Base-by-base conservation (phyloP, 2,329 filamentous ascomycete species). In the Trichoderma aggressivum region DNA sequence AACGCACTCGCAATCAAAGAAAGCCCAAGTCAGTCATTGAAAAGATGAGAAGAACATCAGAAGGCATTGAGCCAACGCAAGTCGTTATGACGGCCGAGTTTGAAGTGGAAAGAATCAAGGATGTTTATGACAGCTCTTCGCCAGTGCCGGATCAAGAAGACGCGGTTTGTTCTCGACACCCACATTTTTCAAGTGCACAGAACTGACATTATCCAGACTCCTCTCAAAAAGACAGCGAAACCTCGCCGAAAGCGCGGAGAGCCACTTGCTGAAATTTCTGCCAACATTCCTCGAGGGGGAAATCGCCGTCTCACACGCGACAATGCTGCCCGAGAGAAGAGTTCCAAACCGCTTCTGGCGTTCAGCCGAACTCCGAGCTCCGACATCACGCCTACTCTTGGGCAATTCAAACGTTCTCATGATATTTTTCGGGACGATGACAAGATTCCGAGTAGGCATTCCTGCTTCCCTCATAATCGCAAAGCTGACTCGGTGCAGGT, bases 1-100 rank as follows among this genome's bases (percentile, higher is more conserved):
- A 89, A 75, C 87, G 90, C 59, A 92, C 89, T 81, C 86, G 92
- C 65, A 94, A 94, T 78, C 92, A 95, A 80, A 89, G 91, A 76
- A 95, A 95, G 79, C 88, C 91, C 68, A 86, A 84, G n/a, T 90
- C 89, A 1, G 89, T 93, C n/a, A 82, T 94, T 26, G 84, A 88
- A 70, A 87, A 88, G 71, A 89, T 95, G 80, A 86, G 90, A 75
- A 80, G 85, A 66, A 89, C 88, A 21, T 94, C 92, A 0, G 84
- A 86, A 73, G 84, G 85, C 3, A 88, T 94, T 39, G 86, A 88
- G 70, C 87, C 90, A 10, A 87, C 81, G 0, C 92, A 94, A 80
- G 82, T 88, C 26, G 87, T 94, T 62, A 91, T 90, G 82, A 84
- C 86, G 39, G 77, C 83, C 3, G 81, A 85, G 43, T 82, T 88